phyloP scores from a whole-genome alignment of 495 filamentous ascomycete species.

The Xylaria venustula region DNA sequence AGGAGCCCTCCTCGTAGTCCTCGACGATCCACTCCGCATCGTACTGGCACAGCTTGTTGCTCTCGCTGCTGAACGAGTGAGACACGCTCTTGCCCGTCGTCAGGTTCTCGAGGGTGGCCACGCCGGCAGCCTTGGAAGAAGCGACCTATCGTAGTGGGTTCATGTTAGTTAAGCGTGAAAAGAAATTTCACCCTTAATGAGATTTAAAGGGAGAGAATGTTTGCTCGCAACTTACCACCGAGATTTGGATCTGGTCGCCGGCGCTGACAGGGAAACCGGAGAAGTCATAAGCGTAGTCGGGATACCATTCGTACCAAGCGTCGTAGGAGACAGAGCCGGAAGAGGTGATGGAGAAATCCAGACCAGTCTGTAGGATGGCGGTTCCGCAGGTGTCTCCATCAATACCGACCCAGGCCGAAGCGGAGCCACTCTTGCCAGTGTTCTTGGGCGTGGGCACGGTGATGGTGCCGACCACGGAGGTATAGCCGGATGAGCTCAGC shows the following conservation, averaged over 20 bases:
- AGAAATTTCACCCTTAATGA: background rate
- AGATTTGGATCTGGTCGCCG: slow-evolving; percentile 51
- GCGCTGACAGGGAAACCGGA: slow-evolving; percentile 46
- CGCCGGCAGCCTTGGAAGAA: slow-evolving; percentile 41
- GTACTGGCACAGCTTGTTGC: slow-evolving; percentile 36
- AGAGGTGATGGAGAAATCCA: slow-evolving; percentile 52
- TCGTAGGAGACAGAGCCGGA: slow-evolving; percentile 38
- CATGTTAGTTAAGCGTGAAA: slow-evolving; percentile 40
- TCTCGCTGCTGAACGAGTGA: slow-evolving; percentile 45
- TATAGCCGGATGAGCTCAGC: slow-evolving; percentile 38
- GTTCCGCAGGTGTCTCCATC: slow-evolving; percentile 58
- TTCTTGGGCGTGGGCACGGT: slow-evolving; percentile 52
- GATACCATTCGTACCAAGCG: slow-evolving; percentile 70
- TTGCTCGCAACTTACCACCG: slow-evolving; percentile 26
- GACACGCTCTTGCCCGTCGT: slow-evolving; percentile 53
- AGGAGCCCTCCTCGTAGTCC: slow-evolving; percentile 52
- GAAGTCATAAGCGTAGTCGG: slow-evolving; percentile 55
- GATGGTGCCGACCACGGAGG: slow-evolving; percentile 55
- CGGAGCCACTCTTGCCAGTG: slow-evolving; percentile 37
- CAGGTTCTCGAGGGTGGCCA: slow-evolving; percentile 55
- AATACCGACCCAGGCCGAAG: slow-evolving; percentile 62
- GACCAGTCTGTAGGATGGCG: slow-evolving; percentile 62
- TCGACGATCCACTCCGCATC: slow-evolving; percentile 70
- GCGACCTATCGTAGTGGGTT: slow-evolving; percentile 19
- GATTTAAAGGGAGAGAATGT: background rate